Evolutionary conservation across 2,329 filamentous ascomycete genomes (phyloP).

Genomic region (Myotisia sp.): DNA sequence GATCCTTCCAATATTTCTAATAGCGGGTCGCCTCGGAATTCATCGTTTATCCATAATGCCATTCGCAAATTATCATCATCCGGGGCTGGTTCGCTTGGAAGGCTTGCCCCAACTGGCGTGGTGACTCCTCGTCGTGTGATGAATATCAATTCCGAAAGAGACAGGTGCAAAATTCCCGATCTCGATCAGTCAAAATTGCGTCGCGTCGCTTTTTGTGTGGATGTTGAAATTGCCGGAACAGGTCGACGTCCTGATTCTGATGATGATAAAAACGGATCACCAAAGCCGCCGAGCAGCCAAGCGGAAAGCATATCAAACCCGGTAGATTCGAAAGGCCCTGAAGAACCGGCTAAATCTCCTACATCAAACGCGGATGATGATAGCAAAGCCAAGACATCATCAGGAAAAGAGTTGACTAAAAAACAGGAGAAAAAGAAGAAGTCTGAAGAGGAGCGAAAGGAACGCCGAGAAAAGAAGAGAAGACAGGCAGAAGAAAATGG

Average conservation of each 20-base stretch:
- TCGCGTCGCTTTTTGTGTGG: slow-evolving; percentile 87
- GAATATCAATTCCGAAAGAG: slow-evolving; percentile 69
- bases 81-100: slow-evolving; percentile 36
- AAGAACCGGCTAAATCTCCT: neutral
- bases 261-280: slow-evolving; percentile 27
- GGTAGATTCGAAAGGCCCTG: slow-evolving; percentile 1
- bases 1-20: slow-evolving; percentile 20
- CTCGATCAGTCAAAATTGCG: slow-evolving; percentile 68
- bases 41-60: slow-evolving; percentile 66
- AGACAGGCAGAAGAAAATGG: slow-evolving; percentile 79
- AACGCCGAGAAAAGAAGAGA: slow-evolving; percentile 77
- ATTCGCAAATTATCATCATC: slow-evolving; percentile 69
- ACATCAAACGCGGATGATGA: slow-evolving; percentile 19
- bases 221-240: slow-evolving; percentile 87
- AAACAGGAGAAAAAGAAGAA: slow-evolving; percentile 96
- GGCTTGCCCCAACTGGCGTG: slow-evolving; percentile 40
- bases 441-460: slow-evolving; percentile 82
- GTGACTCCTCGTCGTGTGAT: slow-evolving; percentile 52
- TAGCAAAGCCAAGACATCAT: slow-evolving; percentile 20
- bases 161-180: slow-evolving; percentile 65
- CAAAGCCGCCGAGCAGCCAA: too few species aligned
- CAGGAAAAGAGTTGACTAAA: slow-evolving; percentile 39
- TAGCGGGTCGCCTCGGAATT: slow-evolving; percentile 57
- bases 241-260: slow-evolving; percentile 58
- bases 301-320: too few species aligned